A percentile compares a stretch with the other conserved stretches of the same genome.
These are phyloP conservation scores for Tylopilus sp. DNA, from an alignment of 768 basidiomycete species.

Conservation along the genomic window DNA sequence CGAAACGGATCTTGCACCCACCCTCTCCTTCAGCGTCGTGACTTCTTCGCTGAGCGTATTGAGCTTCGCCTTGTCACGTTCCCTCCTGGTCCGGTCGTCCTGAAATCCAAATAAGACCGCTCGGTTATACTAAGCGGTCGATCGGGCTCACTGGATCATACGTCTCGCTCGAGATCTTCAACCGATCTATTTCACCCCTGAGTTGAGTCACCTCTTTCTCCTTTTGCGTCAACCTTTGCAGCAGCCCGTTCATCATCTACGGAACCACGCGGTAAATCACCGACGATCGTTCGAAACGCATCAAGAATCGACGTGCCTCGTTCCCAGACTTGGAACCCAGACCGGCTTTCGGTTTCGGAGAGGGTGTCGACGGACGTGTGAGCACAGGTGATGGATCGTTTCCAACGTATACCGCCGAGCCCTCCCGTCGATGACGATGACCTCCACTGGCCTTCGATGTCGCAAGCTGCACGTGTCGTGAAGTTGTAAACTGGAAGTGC, in stretches of 20 bases:
- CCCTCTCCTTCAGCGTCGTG: slow-evolving; percentile 65
- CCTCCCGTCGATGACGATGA: slow-evolving; percentile 11
- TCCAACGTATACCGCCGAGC: slow-evolving; percentile 16
- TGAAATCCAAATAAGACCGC: slow-evolving; percentile 24
- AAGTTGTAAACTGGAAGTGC: not conserved
- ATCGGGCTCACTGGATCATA: slow-evolving; percentile 56
- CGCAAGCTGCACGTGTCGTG: slow-evolving; percentile 6
- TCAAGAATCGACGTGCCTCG: slow-evolving; percentile 43
- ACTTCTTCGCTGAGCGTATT: slow-evolving; percentile 73
- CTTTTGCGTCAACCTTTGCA: slow-evolving; percentile 78
- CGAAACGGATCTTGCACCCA: slow-evolving; percentile 36
- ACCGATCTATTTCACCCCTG: slow-evolving; percentile 64
- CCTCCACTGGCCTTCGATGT: not conserved
- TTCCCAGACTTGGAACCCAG: slow-evolving; percentile 46
- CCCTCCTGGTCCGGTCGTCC: slow-evolving; percentile 73
- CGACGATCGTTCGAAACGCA: not conserved
- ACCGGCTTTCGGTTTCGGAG: slow-evolving; percentile 33
- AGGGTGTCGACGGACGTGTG: slow-evolving; percentile 16
- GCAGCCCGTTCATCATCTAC: slow-evolving; percentile 66
- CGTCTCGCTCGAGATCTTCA: slow-evolving; percentile 51
- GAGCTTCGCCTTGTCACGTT: slow-evolving; percentile 73
- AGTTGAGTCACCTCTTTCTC: slow-evolving; percentile 81
- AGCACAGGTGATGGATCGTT: slow-evolving; percentile 1
- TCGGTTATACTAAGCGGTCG: not conserved
- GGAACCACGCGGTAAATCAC: not conserved